These are phyloP conservation scores for Ailanthus altissimus DNA, from an alignment of 345 rosid genomes.

Conservation along the genomic window DNA sequence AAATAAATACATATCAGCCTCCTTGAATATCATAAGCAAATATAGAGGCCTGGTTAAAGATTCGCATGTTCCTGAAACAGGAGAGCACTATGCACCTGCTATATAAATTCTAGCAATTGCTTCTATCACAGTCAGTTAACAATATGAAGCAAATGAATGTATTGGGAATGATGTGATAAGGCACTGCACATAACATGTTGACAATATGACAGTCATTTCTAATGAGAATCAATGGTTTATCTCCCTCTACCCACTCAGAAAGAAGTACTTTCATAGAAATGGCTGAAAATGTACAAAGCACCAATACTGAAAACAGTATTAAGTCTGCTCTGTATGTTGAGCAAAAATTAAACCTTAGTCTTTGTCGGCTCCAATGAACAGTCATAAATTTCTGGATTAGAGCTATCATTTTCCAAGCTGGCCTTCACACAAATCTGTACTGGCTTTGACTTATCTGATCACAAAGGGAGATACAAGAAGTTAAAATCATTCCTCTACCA, in stretches of 20 bases:
- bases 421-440: conserved; percentile 40
- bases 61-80: neutral
- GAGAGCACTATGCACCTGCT: neutral
- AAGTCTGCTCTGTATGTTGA: neutral
- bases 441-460: conserved; percentile 28
- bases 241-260: neutral
- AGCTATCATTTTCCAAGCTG: conserved; percentile 34
- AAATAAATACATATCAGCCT: neutral
- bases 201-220: neutral
- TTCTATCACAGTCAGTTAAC: neutral
- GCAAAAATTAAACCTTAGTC: conserved; percentile 31
- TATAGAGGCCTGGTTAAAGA: neutral
- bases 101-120: neutral
- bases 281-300: neutral
- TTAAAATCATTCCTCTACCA: neutral
- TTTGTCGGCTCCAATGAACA: conserved; percentile 23
- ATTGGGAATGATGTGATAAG: neutral
- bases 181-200: neutral
- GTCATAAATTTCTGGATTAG: conserved; percentile 22
- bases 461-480: neutral
- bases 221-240: neutral
- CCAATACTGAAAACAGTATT: neutral
- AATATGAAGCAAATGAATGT: neutral
- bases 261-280: neutral
- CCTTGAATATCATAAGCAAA: neutral